Conservation (phyloP, 176 grass and related monocot species). For the Rhynchospora breviuscula region DNA sequence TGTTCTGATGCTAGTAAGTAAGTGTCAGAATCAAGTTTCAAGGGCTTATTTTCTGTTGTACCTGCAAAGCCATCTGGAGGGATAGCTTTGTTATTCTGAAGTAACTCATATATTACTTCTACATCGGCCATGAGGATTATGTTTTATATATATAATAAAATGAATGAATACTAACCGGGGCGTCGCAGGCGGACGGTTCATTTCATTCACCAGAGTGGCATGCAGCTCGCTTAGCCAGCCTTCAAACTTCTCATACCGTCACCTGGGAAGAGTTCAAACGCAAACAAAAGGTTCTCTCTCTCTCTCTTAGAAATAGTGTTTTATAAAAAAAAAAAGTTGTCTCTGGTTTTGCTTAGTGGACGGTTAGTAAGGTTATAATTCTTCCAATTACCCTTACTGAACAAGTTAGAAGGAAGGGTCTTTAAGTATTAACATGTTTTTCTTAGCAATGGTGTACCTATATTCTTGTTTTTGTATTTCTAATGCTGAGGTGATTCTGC, state of each 20-base stretch:
- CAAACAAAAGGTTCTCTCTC: conserved; percentile 83
- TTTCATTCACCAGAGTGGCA: conserved; percentile 99
- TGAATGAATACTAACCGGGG: conserved; percentile 81
- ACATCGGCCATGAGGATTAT: neutral
- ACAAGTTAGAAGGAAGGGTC: neutral
- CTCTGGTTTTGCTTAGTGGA: neutral
- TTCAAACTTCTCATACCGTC: conserved; percentile 90
- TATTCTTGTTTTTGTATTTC: neutral
- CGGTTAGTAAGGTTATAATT: neutral
- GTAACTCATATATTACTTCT: neutral
- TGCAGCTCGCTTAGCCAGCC: conserved; percentile 97
- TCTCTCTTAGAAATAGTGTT: neutral
- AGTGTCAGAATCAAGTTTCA: neutral
- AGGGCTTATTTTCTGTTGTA: neutral
- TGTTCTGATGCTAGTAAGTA: neutral
- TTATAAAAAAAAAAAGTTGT: neutral
- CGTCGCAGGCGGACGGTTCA: conserved; percentile 98
- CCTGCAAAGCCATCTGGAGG: neutral
- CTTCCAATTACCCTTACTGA: neutral
- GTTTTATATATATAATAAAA: neutral
- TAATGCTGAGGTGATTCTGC: neutral
- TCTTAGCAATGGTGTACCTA: neutral
- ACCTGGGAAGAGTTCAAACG: conserved; percentile 99
- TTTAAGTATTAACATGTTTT: neutral
- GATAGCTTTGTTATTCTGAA: neutral